Evolutionary conservation across 78 protist species (phyloP).

Genomic region (Capsaspora owczarzaki): DNA sequence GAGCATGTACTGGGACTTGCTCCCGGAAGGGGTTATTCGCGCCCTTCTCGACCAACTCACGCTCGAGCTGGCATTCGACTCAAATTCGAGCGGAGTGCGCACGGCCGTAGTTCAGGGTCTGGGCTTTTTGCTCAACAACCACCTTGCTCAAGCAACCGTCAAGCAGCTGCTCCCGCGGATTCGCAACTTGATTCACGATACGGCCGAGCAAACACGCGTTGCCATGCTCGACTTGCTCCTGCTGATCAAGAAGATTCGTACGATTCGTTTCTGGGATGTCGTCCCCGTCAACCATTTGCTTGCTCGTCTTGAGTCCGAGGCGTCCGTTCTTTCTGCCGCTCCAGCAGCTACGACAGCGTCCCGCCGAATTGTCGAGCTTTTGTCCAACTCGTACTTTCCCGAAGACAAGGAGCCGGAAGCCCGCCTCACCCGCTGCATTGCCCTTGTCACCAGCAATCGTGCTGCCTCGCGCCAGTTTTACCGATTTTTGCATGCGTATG

Average conservation of each 20-base stretch:
- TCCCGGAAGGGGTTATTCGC: constrained; percentile 8
- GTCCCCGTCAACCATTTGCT: neutral
- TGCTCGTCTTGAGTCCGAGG: neutral
- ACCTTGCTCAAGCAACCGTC: constrained; percentile 7
- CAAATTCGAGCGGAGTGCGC: neutral
- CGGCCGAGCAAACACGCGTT: constrained; percentile 15
- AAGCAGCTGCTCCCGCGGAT: neutral
- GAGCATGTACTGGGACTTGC: constrained; percentile 21
- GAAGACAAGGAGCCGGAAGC: neutral
- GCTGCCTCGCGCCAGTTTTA: neutral
- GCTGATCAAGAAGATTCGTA: neutral
- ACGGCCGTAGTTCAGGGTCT: constrained; percentile 21
- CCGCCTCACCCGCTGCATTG: neutral
- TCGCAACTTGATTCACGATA: constrained; percentile 13
- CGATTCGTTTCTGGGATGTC: neutral
- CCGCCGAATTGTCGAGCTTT: neutral
- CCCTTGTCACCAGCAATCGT: neutral
- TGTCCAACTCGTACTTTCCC: constrained; percentile 1
- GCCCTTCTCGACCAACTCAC: constrained; percentile 6
- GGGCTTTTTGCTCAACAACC: constrained; percentile 22
- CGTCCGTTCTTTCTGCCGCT: neutral
- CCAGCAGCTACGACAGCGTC: too few species aligned
- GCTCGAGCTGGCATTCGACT: constrained; percentile 6
- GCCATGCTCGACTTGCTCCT: constrained; percentile 7
- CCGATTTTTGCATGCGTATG: neutral